phyloP scores from a whole-genome alignment of 768 basidiomycete genomes.

The Pisolithus marmoratus region DNA sequence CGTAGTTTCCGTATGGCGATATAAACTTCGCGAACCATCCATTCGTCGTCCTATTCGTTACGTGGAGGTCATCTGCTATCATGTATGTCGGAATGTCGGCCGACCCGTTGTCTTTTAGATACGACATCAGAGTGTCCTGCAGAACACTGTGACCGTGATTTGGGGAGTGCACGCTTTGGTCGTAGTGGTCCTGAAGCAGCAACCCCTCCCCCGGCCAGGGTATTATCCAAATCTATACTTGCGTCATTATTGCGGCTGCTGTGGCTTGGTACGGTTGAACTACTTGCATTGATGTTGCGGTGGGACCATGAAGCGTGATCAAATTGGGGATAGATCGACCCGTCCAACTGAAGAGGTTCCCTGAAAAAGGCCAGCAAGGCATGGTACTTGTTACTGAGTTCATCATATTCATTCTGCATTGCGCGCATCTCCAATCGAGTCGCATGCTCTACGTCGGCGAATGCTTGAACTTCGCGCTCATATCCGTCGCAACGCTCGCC shows the following conservation, averaged over 20 bases:
- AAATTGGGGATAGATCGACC: too few relatives aligned
- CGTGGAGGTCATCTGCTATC: not conserved
- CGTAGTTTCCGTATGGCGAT: too few relatives aligned
- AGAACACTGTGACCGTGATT: constrained; percentile 8
- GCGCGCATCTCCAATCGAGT: constrained; percentile 23
- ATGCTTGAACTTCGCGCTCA: constrained; percentile 28
- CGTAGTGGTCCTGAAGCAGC: constrained; percentile 5
- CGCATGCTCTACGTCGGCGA: constrained; percentile 26
- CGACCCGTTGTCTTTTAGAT: constrained; percentile 22
- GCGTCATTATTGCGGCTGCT: too few relatives aligned
- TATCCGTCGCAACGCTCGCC: constrained; percentile 39
- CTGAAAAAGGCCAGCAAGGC: constrained; percentile 22
- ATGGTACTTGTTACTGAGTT: constrained; percentile 32
- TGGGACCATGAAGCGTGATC: too few relatives aligned
- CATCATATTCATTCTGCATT: constrained; percentile 36
- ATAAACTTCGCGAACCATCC: too few relatives aligned
- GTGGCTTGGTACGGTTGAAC: too few relatives aligned
- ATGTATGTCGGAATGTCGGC: constrained; percentile 12
- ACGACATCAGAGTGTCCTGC: constrained; percentile 5
- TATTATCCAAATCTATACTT: too few relatives aligned
- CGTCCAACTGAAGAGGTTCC: constrained; percentile 3
- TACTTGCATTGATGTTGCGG: too few relatives aligned
- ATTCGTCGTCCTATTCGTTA: too few relatives aligned
- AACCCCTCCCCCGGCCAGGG: too few relatives aligned
- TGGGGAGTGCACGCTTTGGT: constrained; percentile 26